Conservation (phyloP, 306 rosid genomes). For the Castanea mollissima region DNA sequence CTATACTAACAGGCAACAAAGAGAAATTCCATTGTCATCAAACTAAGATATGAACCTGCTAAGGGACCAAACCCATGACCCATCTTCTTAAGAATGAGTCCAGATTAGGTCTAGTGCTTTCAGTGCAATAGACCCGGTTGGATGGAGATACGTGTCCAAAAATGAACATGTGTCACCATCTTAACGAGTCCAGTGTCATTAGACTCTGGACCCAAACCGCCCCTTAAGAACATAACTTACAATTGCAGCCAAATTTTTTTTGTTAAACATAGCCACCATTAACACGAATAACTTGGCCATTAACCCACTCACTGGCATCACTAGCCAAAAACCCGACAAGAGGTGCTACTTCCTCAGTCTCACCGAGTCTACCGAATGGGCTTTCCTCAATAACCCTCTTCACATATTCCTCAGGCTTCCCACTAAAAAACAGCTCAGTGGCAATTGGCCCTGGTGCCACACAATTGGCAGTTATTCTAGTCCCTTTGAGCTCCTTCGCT, state of each 20-base stretch:
- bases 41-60: too few relatives aligned
- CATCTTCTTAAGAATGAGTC: neutral
- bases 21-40: too few relatives aligned
- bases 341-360: constrained; percentile 38
- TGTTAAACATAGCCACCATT: constrained; percentile 43
- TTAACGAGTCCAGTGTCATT: too few relatives aligned
- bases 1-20: too few relatives aligned
- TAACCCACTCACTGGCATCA: constrained; percentile 49
- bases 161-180: too few relatives aligned
- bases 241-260: neutral
- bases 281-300: constrained; percentile 55
- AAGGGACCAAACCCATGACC: neutral
- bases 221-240: neutral
- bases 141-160: too few relatives aligned
- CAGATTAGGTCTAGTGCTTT: too few relatives aligned
- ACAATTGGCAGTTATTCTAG: constrained; percentile 48
- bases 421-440: constrained; percentile 39
- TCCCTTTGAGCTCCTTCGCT: constrained; percentile 62
- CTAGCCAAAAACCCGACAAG: constrained; percentile 49
- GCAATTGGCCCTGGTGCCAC: constrained; percentile 61
- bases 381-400: constrained; percentile 5
- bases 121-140: too few relatives aligned
- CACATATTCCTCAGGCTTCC: constrained; percentile 41
- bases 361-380: constrained; percentile 41
- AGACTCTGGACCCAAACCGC: too few relatives aligned